Evolutionary conservation across 2,329 filamentous ascomycete species (phyloP).

Genomic region (Sporothrix dimorphospora): DNA sequence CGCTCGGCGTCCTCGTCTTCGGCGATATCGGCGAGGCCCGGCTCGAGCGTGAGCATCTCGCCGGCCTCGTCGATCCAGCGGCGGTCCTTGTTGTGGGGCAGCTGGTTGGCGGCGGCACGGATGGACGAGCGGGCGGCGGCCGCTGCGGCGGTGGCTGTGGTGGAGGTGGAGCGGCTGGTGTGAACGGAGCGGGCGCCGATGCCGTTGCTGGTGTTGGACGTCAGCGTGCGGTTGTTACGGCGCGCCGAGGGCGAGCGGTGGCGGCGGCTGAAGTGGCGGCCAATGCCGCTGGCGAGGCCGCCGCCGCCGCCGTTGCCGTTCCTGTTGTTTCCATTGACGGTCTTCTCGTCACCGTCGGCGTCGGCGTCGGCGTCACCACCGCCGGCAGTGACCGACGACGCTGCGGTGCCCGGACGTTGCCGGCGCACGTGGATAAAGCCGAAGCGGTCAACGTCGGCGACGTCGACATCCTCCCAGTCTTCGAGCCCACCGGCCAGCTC

Average conservation of each 20-base stretch:
- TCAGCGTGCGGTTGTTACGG: background rate
- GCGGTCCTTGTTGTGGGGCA: constrained; percentile 64
- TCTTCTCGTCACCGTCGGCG: constrained; percentile 50
- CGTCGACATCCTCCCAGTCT: constrained; percentile 68
- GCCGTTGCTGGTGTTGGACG: constrained; percentile 41
- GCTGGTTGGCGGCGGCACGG: constrained; percentile 60
- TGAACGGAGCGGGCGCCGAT: constrained; percentile 61
- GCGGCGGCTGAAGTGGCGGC: constrained; percentile 15
- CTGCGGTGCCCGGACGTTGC: constrained; percentile 44
- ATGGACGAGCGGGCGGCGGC: constrained; percentile 58
- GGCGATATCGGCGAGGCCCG: constrained; percentile 58
- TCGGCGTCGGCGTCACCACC: constrained; percentile 39
- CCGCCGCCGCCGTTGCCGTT: background rate
- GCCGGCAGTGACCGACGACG: background rate
- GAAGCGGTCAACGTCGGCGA: constrained; percentile 66
- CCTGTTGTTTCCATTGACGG: constrained; percentile 41
- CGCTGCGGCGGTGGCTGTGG: constrained; percentile 25
- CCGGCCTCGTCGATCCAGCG: constrained; percentile 66
- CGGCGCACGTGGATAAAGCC: constrained; percentile 63
- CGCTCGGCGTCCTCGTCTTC: constrained; percentile 60
- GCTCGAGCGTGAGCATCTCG: constrained; percentile 66
- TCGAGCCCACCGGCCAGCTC: constrained; percentile 64
- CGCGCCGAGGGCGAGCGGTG: background rate
- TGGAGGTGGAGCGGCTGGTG: constrained; percentile 52
- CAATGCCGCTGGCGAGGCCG: constrained; percentile 6